Conservation (phyloP, 2,329 filamentous ascomycete species). For the Huntiella abstrusa region DNA sequence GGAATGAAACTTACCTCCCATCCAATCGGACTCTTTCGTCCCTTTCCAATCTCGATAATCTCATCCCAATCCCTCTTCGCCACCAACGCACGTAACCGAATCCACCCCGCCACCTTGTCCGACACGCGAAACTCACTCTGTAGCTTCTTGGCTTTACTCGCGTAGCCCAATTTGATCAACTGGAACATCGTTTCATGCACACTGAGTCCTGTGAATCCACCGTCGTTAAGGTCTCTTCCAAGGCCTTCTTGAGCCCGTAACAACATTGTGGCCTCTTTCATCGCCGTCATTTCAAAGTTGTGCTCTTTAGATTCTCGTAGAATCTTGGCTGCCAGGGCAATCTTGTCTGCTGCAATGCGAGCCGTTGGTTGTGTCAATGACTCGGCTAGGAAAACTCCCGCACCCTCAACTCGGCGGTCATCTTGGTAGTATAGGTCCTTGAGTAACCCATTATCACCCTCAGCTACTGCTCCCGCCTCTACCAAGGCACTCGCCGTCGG, state of each 20-base stretch:
- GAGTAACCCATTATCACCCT: slow-evolving; percentile 58
- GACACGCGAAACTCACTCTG: slow-evolving; percentile 84
- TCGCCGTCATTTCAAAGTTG: slow-evolving; percentile 49
- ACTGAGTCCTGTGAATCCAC: slow-evolving; percentile 56
- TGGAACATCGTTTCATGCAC: slow-evolving; percentile 87
- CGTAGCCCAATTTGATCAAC: slow-evolving; percentile 63
- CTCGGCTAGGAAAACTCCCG: slow-evolving; percentile 71
- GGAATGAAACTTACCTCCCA: slow-evolving; percentile 54
- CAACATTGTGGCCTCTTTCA: slow-evolving; percentile 65
- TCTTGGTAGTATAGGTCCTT: slow-evolving; percentile 98
- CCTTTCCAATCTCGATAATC: slow-evolving; percentile 65
- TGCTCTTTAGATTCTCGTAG: slow-evolving; percentile 69
- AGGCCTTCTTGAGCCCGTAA: slow-evolving; percentile 73
- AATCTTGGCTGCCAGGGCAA: slow-evolving; percentile 69
- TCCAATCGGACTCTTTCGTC: slow-evolving; percentile 76
- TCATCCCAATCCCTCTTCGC: slow-evolving; percentile 83
- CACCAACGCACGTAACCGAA: slow-evolving; percentile 66
- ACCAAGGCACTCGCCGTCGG: slow-evolving; percentile 78
- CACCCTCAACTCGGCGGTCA: slow-evolving; percentile 72
- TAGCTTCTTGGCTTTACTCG: slow-evolving; percentile 70
- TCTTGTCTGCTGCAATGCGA: slow-evolving; percentile 59
- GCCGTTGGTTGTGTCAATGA: slow-evolving; percentile 55
- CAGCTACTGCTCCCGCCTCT: slow-evolving; percentile 55
- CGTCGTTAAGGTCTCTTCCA: slow-evolving; percentile 61
- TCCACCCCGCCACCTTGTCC: slow-evolving; percentile 80